Evolutionary conservation across 352 stramenopile species (phyloP).

Genomic region (Pythium folliculosum): DNA sequence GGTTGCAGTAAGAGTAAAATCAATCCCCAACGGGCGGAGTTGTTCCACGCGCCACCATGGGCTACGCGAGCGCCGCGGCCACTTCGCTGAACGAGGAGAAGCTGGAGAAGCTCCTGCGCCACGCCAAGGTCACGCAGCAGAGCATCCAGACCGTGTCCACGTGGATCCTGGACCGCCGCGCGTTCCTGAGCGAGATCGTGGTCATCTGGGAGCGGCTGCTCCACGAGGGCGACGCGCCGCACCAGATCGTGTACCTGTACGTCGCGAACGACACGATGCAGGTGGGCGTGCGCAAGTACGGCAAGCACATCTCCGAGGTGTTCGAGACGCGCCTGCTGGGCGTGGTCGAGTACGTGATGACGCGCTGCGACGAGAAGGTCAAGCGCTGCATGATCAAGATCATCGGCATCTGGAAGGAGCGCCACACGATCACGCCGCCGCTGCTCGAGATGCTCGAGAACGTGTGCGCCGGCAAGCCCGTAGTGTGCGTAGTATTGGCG

Average conservation of each 20-base stretch:
- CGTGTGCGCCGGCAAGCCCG: constrained; percentile 67
- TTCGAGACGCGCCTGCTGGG: constrained; percentile 66
- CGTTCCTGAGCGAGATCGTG: constrained; percentile 63
- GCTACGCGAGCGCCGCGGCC: constrained; percentile 13
- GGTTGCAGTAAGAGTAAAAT: no score
- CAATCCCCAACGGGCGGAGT: not conserved
- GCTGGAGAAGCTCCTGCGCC: constrained; percentile 62
- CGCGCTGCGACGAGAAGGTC: constrained; percentile 69
- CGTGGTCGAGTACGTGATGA: constrained; percentile 69
- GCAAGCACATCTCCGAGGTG: constrained; percentile 58
- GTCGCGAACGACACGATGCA: constrained; percentile 88
- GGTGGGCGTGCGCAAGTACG: constrained; percentile 79
- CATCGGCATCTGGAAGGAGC: constrained; percentile 85
- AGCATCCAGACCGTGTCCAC: constrained; percentile 81
- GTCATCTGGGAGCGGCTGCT: constrained; percentile 57
- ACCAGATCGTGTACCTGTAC: constrained; percentile 86
- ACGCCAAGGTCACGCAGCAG: constrained; percentile 77
- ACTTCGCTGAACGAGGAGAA: constrained; percentile 45
- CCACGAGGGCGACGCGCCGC: constrained; percentile 44
- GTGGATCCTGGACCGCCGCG: constrained; percentile 75
- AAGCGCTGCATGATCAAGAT: constrained; percentile 87
- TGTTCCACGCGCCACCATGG: constrained; percentile 8
- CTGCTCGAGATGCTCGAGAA: constrained; percentile 73
- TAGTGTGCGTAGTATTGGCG: constrained; percentile 67
- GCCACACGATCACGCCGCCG: constrained; percentile 50